Conservation (phyloP, 441 rosid species). For the Gossypium lobatum region DNA sequence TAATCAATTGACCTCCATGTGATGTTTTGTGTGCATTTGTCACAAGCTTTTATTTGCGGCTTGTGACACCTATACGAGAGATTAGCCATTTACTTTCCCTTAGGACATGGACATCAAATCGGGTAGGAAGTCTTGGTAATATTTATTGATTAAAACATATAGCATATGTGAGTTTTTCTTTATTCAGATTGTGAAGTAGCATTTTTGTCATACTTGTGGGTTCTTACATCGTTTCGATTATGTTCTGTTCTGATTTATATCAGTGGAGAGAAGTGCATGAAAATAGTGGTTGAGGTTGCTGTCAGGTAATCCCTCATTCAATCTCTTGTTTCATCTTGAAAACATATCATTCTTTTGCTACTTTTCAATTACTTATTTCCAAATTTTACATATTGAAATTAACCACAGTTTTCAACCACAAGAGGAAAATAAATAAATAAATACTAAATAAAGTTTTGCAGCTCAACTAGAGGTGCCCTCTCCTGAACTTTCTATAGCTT, state of each 20-base stretch:
- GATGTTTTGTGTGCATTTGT: no score
- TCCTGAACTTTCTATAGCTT: not conserved
- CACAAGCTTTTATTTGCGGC: no score
- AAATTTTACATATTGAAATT: conserved; percentile 9
- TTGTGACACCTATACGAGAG: no score
- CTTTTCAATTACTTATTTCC: conserved; percentile 10
- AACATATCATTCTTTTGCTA: conserved; percentile 6
- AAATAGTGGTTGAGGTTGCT: not conserved
- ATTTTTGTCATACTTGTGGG: not conserved
- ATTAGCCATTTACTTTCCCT: no score
- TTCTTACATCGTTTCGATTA: not conserved
- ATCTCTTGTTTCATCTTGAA: not conserved
- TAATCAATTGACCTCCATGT: no score
- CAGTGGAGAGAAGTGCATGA: not conserved
- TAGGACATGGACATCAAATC: no score
- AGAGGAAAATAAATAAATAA: not conserved
- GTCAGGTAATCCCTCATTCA: not conserved
- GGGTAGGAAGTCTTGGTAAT: not conserved
- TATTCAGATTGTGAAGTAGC: not conserved
- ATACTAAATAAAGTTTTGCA: not conserved
- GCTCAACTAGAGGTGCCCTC: not conserved
- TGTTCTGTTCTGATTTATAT: conserved; percentile 19
- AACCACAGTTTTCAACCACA: conserved; percentile 11
- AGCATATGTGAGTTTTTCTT: not conserved
- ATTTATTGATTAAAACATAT: not conserved